Conservation (phyloP, 2,329 filamentous ascomycete genomes). For the Sporothrix dimorphospora region DNA sequence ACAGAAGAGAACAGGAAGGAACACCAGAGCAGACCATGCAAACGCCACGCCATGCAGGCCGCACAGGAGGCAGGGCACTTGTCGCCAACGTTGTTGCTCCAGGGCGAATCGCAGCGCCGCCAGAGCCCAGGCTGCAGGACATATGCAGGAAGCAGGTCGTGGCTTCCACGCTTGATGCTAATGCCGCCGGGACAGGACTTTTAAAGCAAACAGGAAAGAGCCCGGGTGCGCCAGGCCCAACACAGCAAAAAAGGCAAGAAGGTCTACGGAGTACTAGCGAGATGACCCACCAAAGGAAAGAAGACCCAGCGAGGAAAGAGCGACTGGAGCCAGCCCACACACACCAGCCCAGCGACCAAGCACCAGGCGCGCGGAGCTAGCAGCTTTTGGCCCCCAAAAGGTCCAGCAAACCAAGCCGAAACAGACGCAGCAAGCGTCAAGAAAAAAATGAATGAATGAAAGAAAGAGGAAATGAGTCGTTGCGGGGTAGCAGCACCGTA, state of each 20-base stretch:
- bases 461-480: neutral
- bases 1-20: neutral
- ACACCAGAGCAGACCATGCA: neutral
- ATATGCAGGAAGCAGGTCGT: conserved; percentile 17
- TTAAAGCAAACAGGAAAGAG: conserved; percentile 12
- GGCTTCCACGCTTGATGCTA: neutral
- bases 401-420: neutral
- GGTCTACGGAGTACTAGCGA: too few species aligned
- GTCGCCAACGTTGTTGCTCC: neutral
- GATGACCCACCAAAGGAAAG: too few species aligned
- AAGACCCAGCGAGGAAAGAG: conserved; percentile 15
- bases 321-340: conserved; percentile 4
- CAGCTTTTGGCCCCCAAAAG: conserved; percentile 18
- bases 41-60: neutral
- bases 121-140: conserved; percentile 8
- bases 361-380: neutral
- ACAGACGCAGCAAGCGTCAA: conserved; percentile 15
- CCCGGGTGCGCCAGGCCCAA: conserved; percentile 2
- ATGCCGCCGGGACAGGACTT: conserved; percentile 12
- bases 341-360: neutral
- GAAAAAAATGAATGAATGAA: neutral
- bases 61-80: neutral
- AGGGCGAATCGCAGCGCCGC: neutral
- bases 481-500: conserved; percentile 15
- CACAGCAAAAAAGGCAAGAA: neutral